Evolutionary conservation across 805 yeast genomes (phyloP), one percentile per base, ranked within the genome.

Genomic region (Spathaspora passalidarum): DNA sequence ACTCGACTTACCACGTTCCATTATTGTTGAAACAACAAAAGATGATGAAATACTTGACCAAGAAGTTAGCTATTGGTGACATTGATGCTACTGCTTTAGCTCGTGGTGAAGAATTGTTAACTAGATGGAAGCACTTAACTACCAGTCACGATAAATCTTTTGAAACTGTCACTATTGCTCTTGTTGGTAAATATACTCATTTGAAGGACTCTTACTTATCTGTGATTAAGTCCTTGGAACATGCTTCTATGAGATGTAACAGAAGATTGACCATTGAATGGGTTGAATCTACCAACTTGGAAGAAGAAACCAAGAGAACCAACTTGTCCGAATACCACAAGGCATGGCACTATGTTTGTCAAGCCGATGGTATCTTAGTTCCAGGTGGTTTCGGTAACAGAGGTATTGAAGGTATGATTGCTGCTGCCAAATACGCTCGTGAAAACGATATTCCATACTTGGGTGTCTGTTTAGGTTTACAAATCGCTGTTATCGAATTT

Each of bases 341-440:
- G 67, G 96, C 98, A 44, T 94, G 99, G 99, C 92, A 89, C 59
- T 73, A 78, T 56, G 83, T 94, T 53, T 88, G 96, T 65, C 82
- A 86, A 59, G 96, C 98, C 20, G 96, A 94, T 67, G 98, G 99
- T 68, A 86, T 94, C 53, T 78, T 94, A 49, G 97, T 94, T 47
- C 99, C 99, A 34, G 99, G 99, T 63, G 99, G 99, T 1, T 94
- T 94, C 62, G 99, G 99, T 49, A 70, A 81, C 42, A 85, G 99
- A 68, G 99, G 99, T 70, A 88, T 89, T 49, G 98, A 94, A 72
- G 99, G 99, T 58, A 94, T 94, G 99, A 77, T 94, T 63, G 73
- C 88, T 32, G 99, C 98, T 49, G 96, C 97, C 45, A 86, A 88
- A 68, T 94, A 95, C 86, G 99, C 99, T n/a, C 84, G 99, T 73